These are phyloP conservation scores for Rhamnella rubrinervis DNA, from an alignment of 331 rosid genomes.

Conservation along the genomic window DNA sequence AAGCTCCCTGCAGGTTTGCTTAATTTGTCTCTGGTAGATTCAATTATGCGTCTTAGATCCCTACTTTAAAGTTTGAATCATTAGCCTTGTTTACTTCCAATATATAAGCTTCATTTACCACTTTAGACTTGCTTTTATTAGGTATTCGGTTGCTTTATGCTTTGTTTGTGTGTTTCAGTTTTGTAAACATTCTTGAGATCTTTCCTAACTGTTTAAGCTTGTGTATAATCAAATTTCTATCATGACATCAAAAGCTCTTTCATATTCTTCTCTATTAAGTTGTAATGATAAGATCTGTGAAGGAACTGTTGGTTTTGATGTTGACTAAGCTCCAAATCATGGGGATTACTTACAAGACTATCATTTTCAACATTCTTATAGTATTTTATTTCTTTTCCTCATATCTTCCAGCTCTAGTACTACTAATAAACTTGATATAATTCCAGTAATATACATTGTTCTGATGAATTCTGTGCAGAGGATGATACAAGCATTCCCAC, in stretches of 20 bases:
- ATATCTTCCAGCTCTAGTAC: not conserved
- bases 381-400: not conserved
- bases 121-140: no score
- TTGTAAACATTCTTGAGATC: not conserved
- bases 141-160: not conserved
- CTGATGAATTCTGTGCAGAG: conserved; percentile 55
- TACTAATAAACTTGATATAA: not conserved
- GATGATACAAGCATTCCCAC: conserved; percentile 82
- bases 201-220: not conserved
- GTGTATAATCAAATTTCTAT: not conserved
- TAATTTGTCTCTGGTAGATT: not conserved
- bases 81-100: not conserved
- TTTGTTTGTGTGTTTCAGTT: not conserved
- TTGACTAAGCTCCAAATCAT: not conserved
- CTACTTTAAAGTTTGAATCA: not conserved
- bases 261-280: not conserved
- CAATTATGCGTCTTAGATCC: not conserved
- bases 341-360: conserved; percentile 4
- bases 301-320: not conserved
- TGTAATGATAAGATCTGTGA: not conserved
- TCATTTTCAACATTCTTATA: not conserved
- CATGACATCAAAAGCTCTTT: not conserved
- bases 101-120: not conserved
- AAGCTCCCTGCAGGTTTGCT: not conserved
- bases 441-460: conserved; percentile 14